Evolutionary conservation across 139 green algal species (phyloP), one percentile per base, ranked within the genome.

Genomic region (Chlorella sorokiniana): DNA sequence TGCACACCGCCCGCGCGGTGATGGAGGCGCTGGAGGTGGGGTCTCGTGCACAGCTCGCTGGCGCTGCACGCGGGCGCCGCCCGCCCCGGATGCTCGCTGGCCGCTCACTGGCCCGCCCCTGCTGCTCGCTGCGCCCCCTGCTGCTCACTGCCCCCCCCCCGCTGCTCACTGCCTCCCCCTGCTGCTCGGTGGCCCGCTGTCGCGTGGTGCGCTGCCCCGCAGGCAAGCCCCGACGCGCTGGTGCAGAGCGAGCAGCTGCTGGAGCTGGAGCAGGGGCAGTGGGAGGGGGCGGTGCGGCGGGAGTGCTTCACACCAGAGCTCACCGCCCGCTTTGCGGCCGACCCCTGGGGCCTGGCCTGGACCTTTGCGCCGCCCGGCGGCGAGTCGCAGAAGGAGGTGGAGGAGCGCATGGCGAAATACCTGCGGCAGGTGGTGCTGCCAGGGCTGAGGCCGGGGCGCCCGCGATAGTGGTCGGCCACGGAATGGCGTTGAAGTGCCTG

Each of bases 181-280:
- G n/a, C n/a, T n/a, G n/a, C n/a, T n/a, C n/a, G n/a, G n/a, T n/a
- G n/a, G n/a, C n/a, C n/a, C n/a, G n/a, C n/a, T n/a, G n/a, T n/a
- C n/a, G n/a, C 48, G 48, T 25, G 35, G 4, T 45, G 31, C 44
- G 5, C 31, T 22, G 27, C 23, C 35, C 37, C 22, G 40, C 42
- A 76, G 72, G 68, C 64, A 0, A 22, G 40, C 63, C 22, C 71
- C 25, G 41, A 40, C 4, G 44, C 4, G n/a, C 71, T 82, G 11
- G 42, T 69, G 5, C 20, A 48, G 25, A 48, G 35, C 4, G 82
- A 86, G 38, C 31, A 44, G 72, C 33, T 88, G 31, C 56, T 88
- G n/a, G 84, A 88, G 72, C 64, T 83, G 37, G 79, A 85, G 14
- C 81, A 84, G 65, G 84, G 84, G 54, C 23, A 84, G 51, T 88